These are phyloP conservation scores for Hypoxylon sp. DNA, from an alignment of 2,329 filamentous ascomycete genomes.

Conservation along the genomic window DNA sequence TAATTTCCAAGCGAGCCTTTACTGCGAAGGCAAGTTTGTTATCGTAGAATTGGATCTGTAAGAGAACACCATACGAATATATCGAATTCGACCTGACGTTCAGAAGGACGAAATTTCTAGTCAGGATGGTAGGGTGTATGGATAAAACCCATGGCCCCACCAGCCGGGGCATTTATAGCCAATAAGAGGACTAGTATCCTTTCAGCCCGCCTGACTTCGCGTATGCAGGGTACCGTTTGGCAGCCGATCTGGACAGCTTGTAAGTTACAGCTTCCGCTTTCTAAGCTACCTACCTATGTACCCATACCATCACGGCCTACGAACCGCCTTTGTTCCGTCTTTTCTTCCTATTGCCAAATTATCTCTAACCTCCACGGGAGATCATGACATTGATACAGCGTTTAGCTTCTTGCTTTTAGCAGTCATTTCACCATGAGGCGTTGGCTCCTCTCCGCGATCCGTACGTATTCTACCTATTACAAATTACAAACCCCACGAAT, in stretches of 20 bases:
- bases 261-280: slow-evolving; percentile 23
- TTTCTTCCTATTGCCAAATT: slow-evolving; percentile 12
- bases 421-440: slow-evolving; percentile 48
- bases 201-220: slow-evolving; percentile 40
- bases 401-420: slow-evolving; percentile 49
- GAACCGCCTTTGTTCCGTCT: slow-evolving; percentile 8
- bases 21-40: too few relatives aligned
- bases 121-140: slow-evolving; percentile 3
- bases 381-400: slow-evolving; percentile 49
- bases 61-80: not conserved
- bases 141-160: slow-evolving; percentile 5
- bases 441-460: slow-evolving; percentile 49
- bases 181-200: slow-evolving; percentile 23
- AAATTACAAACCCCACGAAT: slow-evolving; percentile 12
- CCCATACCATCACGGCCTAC: slow-evolving; percentile 13
- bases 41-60: not conserved
- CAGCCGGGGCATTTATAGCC: slow-evolving; percentile 14
- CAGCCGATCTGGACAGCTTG: slow-evolving; percentile 50
- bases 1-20: not conserved
- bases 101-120: slow-evolving; percentile 13
- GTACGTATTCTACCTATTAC: slow-evolving; percentile 44
- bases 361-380: slow-evolving; percentile 38
- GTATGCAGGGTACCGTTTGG: slow-evolving; percentile 1
- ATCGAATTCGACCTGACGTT: not conserved
- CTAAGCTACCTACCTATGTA: slow-evolving; percentile 9